Evolutionary conservation across 495 filamentous ascomycete species (phyloP).

Genomic region (Parathielavia appendiculata): DNA sequence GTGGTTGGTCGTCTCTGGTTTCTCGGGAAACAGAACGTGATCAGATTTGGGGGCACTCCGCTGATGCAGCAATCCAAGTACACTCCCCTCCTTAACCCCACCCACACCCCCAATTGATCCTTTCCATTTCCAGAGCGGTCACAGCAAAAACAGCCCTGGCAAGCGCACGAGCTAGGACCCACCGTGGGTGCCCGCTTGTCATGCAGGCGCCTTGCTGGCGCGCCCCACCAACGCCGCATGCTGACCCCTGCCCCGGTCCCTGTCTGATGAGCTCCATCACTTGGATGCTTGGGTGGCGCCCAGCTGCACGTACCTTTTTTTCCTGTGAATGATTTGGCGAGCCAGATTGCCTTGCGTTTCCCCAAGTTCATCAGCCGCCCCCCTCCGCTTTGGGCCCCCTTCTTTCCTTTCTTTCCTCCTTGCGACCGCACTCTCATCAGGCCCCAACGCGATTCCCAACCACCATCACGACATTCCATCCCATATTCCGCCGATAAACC

Average conservation of each 20-base stretch:
- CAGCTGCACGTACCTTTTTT: constrained; percentile 20
- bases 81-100: constrained; percentile 1
- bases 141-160: constrained; percentile 17
- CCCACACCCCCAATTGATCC: constrained; percentile 11
- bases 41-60: constrained; percentile 5
- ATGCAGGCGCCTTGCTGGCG: constrained; percentile 13
- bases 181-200: neutral
- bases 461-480: neutral
- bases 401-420: constrained; percentile 18
- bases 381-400: constrained; percentile 13
- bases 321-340: constrained; percentile 12
- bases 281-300: constrained; percentile 17
- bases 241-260: constrained; percentile 13
- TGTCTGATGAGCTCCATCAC: constrained; percentile 14
- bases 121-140: constrained; percentile 20
- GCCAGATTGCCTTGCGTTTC: constrained; percentile 19
- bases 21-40: constrained; percentile 21
- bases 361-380: constrained; percentile 20
- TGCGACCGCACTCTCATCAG: constrained; percentile 4
- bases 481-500: neutral
- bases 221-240: constrained; percentile 11
- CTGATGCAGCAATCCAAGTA: neutral
- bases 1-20: constrained; percentile 8
- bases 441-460: constrained; percentile 6
- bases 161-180: constrained; percentile 13